Percentiles rank a stretch among this genome's conserved stretches.
phyloP scores from a whole-genome alignment of 164 flowering plant species.

The Tetrastigma voinierianum region DNA sequence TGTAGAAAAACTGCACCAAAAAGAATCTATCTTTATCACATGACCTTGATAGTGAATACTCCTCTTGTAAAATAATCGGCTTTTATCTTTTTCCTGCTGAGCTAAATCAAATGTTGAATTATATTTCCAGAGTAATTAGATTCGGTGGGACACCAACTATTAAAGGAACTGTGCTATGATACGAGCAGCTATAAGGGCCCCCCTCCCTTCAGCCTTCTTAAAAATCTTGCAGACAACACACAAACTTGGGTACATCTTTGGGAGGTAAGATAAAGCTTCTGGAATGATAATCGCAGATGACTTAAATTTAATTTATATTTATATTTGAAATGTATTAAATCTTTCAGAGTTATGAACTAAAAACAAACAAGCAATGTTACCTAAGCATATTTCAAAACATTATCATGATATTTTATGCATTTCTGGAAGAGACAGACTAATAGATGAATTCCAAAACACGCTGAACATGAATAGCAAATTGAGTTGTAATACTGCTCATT shows the following conservation, averaged over 20 bases:
- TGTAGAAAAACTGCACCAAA: background rate
- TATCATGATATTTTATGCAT: too few species aligned
- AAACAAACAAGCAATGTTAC: too few species aligned
- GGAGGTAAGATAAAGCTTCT: conserved; percentile 53
- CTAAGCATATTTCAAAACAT: too few species aligned
- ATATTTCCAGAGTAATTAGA: too few species aligned
- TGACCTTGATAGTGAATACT: background rate
- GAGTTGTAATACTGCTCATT: too few species aligned
- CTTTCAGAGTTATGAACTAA: background rate
- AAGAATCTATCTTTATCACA: too few species aligned
- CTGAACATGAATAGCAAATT: too few species aligned
- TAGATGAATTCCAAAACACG: too few species aligned
- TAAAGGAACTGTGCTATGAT: conserved; percentile 94
- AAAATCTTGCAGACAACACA: conserved; percentile 82
- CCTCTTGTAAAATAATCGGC: background rate
- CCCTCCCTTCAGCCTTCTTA: conserved; percentile 85
- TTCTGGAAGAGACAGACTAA: too few species aligned
- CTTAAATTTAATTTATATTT: background rate
- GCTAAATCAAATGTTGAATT: too few species aligned
- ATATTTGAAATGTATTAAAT: background rate
- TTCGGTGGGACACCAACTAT: too few species aligned
- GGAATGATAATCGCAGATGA: background rate
- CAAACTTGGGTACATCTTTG: conserved; percentile 76
- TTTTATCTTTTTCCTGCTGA: background rate
- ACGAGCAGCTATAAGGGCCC: conserved; percentile 89